These are phyloP conservation scores for Tolypocladium tropicale DNA, from an alignment of 2,329 filamentous ascomycete genomes.

Conservation along the genomic window DNA sequence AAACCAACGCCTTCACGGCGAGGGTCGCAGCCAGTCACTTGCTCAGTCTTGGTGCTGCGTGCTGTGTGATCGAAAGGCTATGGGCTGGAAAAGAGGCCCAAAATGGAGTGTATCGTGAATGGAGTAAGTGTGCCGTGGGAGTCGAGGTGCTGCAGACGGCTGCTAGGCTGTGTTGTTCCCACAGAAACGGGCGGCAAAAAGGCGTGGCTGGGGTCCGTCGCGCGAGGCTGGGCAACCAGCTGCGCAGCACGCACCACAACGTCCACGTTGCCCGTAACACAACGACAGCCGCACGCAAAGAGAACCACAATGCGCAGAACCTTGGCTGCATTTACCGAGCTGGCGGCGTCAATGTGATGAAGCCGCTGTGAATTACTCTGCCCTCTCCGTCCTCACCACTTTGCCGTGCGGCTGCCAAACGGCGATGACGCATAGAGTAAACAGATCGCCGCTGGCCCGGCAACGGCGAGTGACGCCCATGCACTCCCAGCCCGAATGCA, in stretches of 20 bases:
- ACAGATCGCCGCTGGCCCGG: conserved; percentile 8
- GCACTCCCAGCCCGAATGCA: not conserved
- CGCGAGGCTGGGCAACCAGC: conserved; percentile 1
- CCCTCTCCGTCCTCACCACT: not conserved
- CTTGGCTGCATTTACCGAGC: not conserved
- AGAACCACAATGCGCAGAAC: too few species aligned
- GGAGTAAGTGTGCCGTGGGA: not conserved
- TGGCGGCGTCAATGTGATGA: too few species aligned
- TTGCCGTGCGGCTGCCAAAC: not conserved
- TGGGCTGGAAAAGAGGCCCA: too few species aligned
- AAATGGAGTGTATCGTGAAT: too few species aligned
- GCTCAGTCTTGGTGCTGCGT: not conserved
- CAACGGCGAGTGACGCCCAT: conserved; percentile 7
- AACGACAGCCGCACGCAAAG: not conserved
- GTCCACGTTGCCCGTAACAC: not conserved
- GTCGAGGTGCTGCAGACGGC: not conserved
- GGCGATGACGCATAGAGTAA: conserved; percentile 23
- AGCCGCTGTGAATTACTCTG: too few species aligned
- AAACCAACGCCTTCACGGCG: not conserved
- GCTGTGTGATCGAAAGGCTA: not conserved
- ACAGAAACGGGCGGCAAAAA: conserved; percentile 17
- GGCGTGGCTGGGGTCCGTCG: conserved; percentile 14
- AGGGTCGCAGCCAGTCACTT: not conserved
- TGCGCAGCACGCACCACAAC: not conserved
- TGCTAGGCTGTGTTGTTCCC: conserved; percentile 9